Conservation (phyloP, 2,329 filamentous ascomycete species). For the Fusarium sp. region DNA sequence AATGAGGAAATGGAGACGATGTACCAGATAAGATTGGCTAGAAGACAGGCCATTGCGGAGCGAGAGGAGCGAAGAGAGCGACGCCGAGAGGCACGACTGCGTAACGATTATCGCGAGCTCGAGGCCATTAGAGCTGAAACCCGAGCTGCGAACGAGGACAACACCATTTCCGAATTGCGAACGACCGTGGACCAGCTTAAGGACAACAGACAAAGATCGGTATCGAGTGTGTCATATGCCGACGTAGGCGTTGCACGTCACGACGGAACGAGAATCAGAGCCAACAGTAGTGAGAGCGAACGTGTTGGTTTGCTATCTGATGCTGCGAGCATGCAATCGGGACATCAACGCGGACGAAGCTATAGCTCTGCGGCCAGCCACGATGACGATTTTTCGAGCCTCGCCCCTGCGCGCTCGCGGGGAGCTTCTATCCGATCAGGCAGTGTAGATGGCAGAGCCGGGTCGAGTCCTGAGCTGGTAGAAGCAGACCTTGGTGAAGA, state of each 20-base stretch:
- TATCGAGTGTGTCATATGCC: conserved; percentile 81
- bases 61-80: conserved; percentile 79
- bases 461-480: conserved; percentile 64
- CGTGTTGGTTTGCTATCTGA: conserved; percentile 77
- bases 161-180: conserved; percentile 68
- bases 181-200: conserved; percentile 67
- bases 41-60: conserved; percentile 80
- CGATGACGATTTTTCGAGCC: conserved; percentile 59
- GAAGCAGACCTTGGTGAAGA: conserved; percentile 63
- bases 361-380: conserved; percentile 69
- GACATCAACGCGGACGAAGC: conserved; percentile 50
- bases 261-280: conserved; percentile 80
- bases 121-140: conserved; percentile 71
- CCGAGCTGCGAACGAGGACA: conserved; percentile 60
- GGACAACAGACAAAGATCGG: conserved; percentile 71
- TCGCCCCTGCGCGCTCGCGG: conserved; percentile 53
- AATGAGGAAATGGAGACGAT: conserved; percentile 94
- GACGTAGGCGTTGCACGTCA: conserved; percentile 81
- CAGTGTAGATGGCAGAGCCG: conserved; percentile 54
- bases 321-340: conserved; percentile 71
- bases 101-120: conserved; percentile 77
- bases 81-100: conserved; percentile 76
- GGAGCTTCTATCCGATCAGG: conserved; percentile 59
- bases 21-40: conserved; percentile 86
- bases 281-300: conserved; percentile 80